phyloP scores from a whole-genome alignment of 164 flowering plant genomes.

The Magnolia kwangsiensis region DNA sequence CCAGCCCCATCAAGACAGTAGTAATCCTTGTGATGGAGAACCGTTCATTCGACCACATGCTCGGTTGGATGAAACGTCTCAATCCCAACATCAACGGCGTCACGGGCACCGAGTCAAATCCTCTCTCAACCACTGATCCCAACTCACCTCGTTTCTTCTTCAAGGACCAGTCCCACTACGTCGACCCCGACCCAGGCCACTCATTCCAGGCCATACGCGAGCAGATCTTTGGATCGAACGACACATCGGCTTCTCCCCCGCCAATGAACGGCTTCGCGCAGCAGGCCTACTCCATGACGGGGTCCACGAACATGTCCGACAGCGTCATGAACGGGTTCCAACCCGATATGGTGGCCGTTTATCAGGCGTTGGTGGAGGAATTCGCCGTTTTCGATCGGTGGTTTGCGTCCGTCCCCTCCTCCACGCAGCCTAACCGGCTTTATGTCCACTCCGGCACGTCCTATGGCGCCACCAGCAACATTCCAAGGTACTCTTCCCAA shows the following conservation, averaged over 20 bases:
- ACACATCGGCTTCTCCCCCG: conserved; percentile 37
- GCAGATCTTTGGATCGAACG: conserved; percentile 62
- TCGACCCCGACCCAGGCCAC: conserved; percentile 84
- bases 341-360: conserved; percentile 55
- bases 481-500: conserved; percentile 10
- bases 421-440: conserved; percentile 77
- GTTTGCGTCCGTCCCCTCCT: conserved; percentile 76
- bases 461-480: conserved; percentile 63
- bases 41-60: conserved; percentile 82
- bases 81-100: conserved; percentile 76
- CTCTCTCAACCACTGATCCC: conserved; percentile 38
- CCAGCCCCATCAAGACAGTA: conserved; percentile 49
- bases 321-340: conserved; percentile 69
- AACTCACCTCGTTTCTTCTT: conserved; percentile 36
- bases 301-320: conserved; percentile 32
- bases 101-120: conserved; percentile 61
- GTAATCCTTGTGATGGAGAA: conserved; percentile 76
- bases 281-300: conserved; percentile 47
- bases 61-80: conserved; percentile 73
- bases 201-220: conserved; percentile 72
- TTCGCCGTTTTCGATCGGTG: conserved; percentile 77
- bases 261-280: conserved; percentile 79
- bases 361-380: conserved; percentile 47
- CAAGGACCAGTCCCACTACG: conserved; percentile 42
- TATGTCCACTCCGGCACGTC: conserved; percentile 83